Evolutionary conservation across 352 stramenopile species (phyloP).

Genomic region (Pseudoperonospora humuli): DNA sequence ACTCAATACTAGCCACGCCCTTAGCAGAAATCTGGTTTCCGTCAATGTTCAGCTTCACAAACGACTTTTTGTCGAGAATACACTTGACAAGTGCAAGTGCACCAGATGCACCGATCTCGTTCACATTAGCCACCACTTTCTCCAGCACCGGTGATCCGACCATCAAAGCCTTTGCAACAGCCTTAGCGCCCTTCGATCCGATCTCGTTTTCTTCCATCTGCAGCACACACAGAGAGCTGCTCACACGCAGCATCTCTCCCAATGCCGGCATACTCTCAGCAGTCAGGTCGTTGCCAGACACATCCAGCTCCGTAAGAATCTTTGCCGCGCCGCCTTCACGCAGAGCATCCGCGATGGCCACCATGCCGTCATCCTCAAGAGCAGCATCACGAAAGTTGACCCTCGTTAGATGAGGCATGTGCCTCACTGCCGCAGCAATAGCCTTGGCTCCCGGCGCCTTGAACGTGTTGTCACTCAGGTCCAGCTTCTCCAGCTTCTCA

Average conservation of each 20-base stretch:
- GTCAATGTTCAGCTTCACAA: slow-evolving; percentile 63
- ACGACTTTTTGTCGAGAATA: slow-evolving; percentile 41
- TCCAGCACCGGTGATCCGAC: slow-evolving; percentile 43
- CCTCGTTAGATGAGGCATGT: slow-evolving; percentile 62
- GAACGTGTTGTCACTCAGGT: slow-evolving; percentile 94
- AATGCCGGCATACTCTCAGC: slow-evolving; percentile 46
- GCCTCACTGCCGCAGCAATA: slow-evolving; percentile 79
- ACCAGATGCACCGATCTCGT: slow-evolving; percentile 86
- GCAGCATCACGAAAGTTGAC: slow-evolving; percentile 89
- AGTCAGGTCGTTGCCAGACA: slow-evolving; percentile 92
- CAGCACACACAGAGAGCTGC: slow-evolving; percentile 67
- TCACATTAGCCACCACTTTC: slow-evolving; percentile 82
- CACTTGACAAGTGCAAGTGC: slow-evolving; percentile 68
- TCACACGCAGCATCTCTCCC: slow-evolving; percentile 33
- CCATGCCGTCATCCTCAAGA: slow-evolving; percentile 86
- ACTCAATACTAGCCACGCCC: slow-evolving; percentile 47
- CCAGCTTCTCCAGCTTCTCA: slow-evolving; percentile 72
- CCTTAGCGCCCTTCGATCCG: slow-evolving; percentile 67
- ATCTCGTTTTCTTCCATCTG: slow-evolving; percentile 93
- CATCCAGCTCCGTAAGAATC: slow-evolving; percentile 71
- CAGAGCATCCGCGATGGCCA: slow-evolving; percentile 75
- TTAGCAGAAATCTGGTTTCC: slow-evolving; percentile 76
- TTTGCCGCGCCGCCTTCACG: slow-evolving; percentile 23
- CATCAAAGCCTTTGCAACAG: slow-evolving; percentile 65
- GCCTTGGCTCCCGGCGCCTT: slow-evolving; percentile 71